Base-by-base conservation (phyloP, 1,284 basidiomycete species). In the Austroboletus novae-zelandiae region DNA sequence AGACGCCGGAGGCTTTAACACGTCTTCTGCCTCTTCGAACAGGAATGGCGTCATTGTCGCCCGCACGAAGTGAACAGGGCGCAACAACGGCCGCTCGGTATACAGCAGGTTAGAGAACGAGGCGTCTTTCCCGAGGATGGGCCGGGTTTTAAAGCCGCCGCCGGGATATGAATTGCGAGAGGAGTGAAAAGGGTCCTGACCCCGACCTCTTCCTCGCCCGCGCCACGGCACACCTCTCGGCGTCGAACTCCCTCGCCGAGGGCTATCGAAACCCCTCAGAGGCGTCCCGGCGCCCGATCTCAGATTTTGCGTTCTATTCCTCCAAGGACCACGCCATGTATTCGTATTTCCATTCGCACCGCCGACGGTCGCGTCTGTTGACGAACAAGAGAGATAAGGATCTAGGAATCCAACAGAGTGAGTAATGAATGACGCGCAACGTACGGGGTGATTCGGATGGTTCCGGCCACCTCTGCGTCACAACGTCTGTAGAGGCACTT, bases 11-110 rank as follows among this genome's bases (percentile, higher is more conserved):
- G 84, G 71, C 56, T 83, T 68, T 37, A 89, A 63, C 11, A 89
- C 71, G n/a, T 89, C 86, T 44, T 89, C 86, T 46, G 82, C 74
- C 30, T 81, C 61, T 55, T 80, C 61, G 61, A 90, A 90, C 27
- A 90, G 66, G n/a, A 69, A 74, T 9, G 74, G 75, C 3, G 77
- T 81, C 43, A 74, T 50, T 9, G 74, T 71, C 1, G 84, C 80
- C 10, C 72, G 79, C n/a, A 90, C 84, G 58, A 90, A 90, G 17
- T 71, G 68, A 54, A 90, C 72, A 0, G 87, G 87, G 25, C 72
- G 71, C 13, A 89, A 71, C 0, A 81, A 69, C 3, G 85, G 86
- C 31, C 88, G 70, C 43, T 82, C 78, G 30, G 77, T 67, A 53
- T 79, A 74, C 11, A 86, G 67, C 29, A 83, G 58, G 35, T 72